Conservation (phyloP, 768 basidiomycete species). For the Rubroboletus pulcherrimus region DNA sequence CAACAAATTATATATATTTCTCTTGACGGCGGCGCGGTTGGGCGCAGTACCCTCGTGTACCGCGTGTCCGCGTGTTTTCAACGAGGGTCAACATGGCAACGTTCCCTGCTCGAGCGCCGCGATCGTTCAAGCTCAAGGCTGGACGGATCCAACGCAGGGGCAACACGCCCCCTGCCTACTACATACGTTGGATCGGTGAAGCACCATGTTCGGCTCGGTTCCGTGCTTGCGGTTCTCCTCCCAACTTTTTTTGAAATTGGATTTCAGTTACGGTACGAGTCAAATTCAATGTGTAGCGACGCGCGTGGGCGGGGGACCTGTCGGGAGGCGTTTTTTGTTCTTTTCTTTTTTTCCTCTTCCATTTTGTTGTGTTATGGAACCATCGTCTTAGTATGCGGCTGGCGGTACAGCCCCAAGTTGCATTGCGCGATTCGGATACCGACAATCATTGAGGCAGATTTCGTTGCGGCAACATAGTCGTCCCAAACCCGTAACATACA, state of each 20-base stretch:
- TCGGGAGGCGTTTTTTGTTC: too few relatives aligned
- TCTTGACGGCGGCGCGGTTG: neutral
- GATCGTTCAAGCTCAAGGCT: neutral
- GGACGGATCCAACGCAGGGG: too few relatives aligned
- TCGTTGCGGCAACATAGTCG: neutral
- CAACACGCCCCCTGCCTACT: too few relatives aligned
- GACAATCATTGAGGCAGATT: neutral
- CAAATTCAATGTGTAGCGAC: too few relatives aligned
- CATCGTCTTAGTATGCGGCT: neutral
- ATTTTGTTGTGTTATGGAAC: too few relatives aligned
- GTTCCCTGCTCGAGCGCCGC: neutral
- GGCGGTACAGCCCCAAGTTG: too few relatives aligned
- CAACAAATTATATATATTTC: too few relatives aligned
- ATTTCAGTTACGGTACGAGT: neutral
- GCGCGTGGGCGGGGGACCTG: too few relatives aligned
- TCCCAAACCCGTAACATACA: neutral
- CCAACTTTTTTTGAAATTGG: neutral
- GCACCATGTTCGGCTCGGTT: neutral
- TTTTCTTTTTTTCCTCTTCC: too few relatives aligned
- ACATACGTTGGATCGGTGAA: neutral
- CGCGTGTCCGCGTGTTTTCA: slow-evolving; percentile 30
- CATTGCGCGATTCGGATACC: too few relatives aligned
- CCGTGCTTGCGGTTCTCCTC: neutral
- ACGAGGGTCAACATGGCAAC: slow-evolving; percentile 15
- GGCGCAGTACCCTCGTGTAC: slow-evolving; percentile 8